Evolutionary conservation across 257 asterid genomes (phyloP).

Genomic region (Capsicum pubescens): DNA sequence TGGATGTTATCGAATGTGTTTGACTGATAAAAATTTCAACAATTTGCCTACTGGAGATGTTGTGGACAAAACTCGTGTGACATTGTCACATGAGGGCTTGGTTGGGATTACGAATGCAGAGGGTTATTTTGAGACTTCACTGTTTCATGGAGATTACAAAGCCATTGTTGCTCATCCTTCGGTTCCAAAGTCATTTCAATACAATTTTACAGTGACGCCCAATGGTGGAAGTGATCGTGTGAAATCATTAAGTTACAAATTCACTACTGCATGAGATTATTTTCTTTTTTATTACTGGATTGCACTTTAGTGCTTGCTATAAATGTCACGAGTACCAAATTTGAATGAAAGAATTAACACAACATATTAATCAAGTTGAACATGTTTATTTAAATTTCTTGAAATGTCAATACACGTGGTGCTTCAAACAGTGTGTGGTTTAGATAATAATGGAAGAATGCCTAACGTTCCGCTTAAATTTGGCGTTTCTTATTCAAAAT

Average conservation of each 20-base stretch:
- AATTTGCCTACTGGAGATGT: constrained; percentile 59
- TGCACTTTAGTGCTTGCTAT: too few relatives aligned
- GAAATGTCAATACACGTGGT: too few relatives aligned
- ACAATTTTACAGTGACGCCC: constrained; percentile 34
- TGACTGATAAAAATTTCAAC: constrained; percentile 56
- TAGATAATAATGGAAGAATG: too few relatives aligned
- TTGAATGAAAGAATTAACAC: too few relatives aligned
- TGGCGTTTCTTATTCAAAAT: too few relatives aligned
- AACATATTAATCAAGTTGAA: too few relatives aligned
- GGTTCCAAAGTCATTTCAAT: neutral
- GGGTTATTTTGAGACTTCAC: constrained; percentile 48
- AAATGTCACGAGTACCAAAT: too few relatives aligned
- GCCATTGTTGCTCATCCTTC: constrained; percentile 42
- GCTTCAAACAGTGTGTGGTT: too few relatives aligned
- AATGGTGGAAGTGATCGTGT: neutral
- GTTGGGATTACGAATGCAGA: constrained; percentile 38
- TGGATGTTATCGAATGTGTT: constrained; percentile 65
- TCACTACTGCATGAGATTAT: neutral
- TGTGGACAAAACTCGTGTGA: constrained; percentile 42
- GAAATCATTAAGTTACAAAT: neutral
- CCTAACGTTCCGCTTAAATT: too few relatives aligned
- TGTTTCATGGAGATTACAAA: constrained; percentile 60
- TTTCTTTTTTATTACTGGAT: too few relatives aligned
- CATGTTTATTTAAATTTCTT: too few relatives aligned
- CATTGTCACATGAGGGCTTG: neutral